Percentiles rank a stretch among this genome's conserved stretches.
These are phyloP conservation scores for Coniferiporia sulphurascens DNA, from an alignment of 1,284 basidiomycete species.

Conservation along the genomic window DNA sequence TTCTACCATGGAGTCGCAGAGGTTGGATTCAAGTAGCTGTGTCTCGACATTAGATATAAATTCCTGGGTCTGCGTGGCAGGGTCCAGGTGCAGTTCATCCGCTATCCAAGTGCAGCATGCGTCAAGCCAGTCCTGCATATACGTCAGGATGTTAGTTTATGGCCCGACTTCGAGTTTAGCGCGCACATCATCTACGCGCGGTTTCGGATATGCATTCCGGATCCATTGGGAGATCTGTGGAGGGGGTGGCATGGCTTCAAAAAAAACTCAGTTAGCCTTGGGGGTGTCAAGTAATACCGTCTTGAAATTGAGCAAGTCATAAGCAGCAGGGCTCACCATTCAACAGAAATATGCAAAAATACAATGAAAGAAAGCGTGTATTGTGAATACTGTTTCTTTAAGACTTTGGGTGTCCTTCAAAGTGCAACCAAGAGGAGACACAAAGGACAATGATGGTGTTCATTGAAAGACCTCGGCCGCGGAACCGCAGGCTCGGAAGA, in stretches of 20 bases:
- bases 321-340: too few species aligned
- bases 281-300: too few species aligned
- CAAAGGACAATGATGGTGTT: too few species aligned
- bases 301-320: too few species aligned
- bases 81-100: constrained; percentile 42
- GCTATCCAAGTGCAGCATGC: constrained; percentile 63
- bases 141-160: background rate
- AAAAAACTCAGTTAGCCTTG: constrained; percentile 5
- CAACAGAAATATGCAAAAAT: too few species aligned
- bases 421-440: too few species aligned
- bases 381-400: too few species aligned
- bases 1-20: constrained; percentile 60
- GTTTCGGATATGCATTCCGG: constrained; percentile 25
- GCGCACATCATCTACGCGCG: constrained; percentile 25
- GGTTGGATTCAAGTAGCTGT: constrained; percentile 68
- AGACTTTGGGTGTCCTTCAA: too few species aligned
- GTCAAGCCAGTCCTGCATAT: constrained; percentile 61
- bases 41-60: constrained; percentile 49
- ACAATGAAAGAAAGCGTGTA: too few species aligned
- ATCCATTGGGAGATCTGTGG: constrained; percentile 25
- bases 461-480: too few species aligned
- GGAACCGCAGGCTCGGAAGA: background rate
- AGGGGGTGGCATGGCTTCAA: constrained; percentile 18
- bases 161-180: background rate
- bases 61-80: constrained; percentile 39